Conservation (phyloP, 176 grass and related monocot genomes). For the Bonia amplexicaulis region DNA sequence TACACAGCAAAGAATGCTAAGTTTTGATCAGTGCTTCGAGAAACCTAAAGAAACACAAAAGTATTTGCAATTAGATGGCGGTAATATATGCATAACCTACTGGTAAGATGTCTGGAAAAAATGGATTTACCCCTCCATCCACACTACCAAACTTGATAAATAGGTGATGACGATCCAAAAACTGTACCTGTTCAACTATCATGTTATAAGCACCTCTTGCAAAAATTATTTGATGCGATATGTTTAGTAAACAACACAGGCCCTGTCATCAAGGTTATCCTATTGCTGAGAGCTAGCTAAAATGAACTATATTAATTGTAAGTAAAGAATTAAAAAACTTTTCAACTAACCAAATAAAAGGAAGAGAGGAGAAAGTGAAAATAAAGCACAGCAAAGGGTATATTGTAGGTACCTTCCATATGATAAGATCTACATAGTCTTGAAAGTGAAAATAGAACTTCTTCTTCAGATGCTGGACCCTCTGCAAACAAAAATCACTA, state of each 20-base stretch:
- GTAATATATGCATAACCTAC: slow-evolving; percentile 8
- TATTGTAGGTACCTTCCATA: slow-evolving; percentile 73
- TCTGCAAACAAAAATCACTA: slow-evolving; percentile 59
- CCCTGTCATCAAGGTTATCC: slow-evolving; percentile 20
- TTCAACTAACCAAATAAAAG: neutral
- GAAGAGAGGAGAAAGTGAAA: slow-evolving; percentile 20
- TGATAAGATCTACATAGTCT: slow-evolving; percentile 94
- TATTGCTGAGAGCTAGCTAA: slow-evolving; percentile 12
- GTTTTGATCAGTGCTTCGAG: slow-evolving; percentile 68
- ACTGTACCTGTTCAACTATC: slow-evolving; percentile 81
- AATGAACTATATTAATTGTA: slow-evolving; percentile 1
- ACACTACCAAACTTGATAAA: slow-evolving; percentile 96
- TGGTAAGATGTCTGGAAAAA: slow-evolving; percentile 6
- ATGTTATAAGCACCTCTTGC: slow-evolving; percentile 46
- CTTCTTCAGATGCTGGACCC: slow-evolving; percentile 96
- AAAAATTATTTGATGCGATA: slow-evolving; percentile 9
- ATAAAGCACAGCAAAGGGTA: slow-evolving; percentile 4
- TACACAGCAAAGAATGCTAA: slow-evolving; percentile 93
- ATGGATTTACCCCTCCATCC: slow-evolving; percentile 73
- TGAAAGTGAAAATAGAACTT: slow-evolving; percentile 98
- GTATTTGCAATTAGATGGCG: slow-evolving; percentile 16
- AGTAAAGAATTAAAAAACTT: neutral
- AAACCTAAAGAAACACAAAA: slow-evolving; percentile 43
- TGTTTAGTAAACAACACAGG: neutral
- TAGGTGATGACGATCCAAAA: slow-evolving; percentile 91